phyloP scores from a whole-genome alignment of 2,329 filamentous ascomycete species.

The Rhinocladiella mackenziei region DNA sequence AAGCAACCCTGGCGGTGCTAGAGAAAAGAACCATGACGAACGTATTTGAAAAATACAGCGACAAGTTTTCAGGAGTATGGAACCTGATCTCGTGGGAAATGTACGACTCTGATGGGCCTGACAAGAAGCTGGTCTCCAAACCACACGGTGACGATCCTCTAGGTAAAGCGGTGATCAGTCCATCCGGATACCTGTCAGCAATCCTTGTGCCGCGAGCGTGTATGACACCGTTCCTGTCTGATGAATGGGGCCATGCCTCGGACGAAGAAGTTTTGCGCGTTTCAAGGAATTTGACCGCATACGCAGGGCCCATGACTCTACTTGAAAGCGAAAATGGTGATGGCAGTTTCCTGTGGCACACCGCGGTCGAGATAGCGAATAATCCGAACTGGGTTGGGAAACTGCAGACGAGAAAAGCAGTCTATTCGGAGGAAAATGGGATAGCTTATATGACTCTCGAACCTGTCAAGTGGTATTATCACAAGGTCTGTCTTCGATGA shows the following conservation, averaged over 20 bases:
- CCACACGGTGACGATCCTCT: conserved; percentile 19
- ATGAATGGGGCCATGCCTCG: conserved; percentile 10
- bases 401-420: conserved; percentile 12
- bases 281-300: conserved; percentile 10
- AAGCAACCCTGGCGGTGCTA: too few relatives aligned
- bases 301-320: conserved; percentile 16
- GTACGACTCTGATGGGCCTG: neutral
- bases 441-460: conserved; percentile 14
- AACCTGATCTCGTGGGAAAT: neutral
- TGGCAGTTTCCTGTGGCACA: conserved; percentile 18
- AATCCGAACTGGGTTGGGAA: conserved; percentile 22
- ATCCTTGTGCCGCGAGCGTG: conserved; percentile 11
- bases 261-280: conserved; percentile 18
- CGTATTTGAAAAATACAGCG: neutral
- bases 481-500: conserved; percentile 11
- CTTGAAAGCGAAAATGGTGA: conserved; percentile 4
- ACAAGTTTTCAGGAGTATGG: neutral
- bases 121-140: conserved; percentile 11
- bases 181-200: conserved; percentile 17
- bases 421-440: conserved; percentile 8
- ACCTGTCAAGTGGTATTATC: conserved; percentile 15
- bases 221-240: conserved; percentile 4
- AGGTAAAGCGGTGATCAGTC: conserved; percentile 17
- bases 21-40: too few relatives aligned
- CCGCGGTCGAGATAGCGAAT: conserved; percentile 15